A percentile compares a stretch with the other conserved stretches of the same genome.
Evolutionary conservation across 148 eudicot genomes (phyloP).

Genomic region (Chenopodium formosanum): DNA sequence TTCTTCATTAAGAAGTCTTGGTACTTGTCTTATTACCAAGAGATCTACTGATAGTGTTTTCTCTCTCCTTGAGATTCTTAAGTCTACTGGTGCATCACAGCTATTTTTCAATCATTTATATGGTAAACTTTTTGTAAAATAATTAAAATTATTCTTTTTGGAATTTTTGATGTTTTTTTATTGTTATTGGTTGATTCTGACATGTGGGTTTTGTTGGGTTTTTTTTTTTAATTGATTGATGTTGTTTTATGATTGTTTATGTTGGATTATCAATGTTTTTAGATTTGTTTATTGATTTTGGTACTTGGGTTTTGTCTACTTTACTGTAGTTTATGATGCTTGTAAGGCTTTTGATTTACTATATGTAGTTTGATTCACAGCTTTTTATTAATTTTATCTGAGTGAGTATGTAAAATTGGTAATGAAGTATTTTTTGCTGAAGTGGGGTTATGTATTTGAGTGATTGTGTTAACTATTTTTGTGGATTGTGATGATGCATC

Average conservation of each 20-base stretch:
- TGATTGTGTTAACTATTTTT: not conserved
- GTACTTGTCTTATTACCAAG: conserved; percentile 75
- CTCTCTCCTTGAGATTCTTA: conserved; percentile 71
- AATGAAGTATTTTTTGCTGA: not conserved
- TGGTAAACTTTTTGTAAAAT: conserved; percentile 33
- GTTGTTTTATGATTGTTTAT: not conserved
- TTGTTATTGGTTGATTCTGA: not conserved
- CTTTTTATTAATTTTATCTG: too few relatives aligned
- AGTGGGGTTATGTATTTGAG: not conserved
- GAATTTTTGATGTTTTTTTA: not conserved
- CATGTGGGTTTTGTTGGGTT: not conserved
- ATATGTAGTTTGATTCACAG: not conserved
- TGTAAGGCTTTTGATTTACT: not conserved
- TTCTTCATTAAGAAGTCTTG: conserved; percentile 75
- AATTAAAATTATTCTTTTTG: too few relatives aligned
- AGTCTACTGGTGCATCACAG: conserved; percentile 81
- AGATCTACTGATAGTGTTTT: conserved; percentile 85
- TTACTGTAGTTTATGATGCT: not conserved
- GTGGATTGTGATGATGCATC: not conserved
- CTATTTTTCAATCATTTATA: conserved; percentile 88
- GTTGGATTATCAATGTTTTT: not conserved
- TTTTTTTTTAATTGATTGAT: not conserved
- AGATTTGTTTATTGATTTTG: not conserved
- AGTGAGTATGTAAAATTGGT: not conserved
- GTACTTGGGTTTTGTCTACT: not conserved